Percentiles rank a stretch among this genome's conserved stretches.
These are phyloP conservation scores for Debaryomyces udenii DNA, from an alignment of 1,139 yeast genomes.

Conservation along the genomic window DNA sequence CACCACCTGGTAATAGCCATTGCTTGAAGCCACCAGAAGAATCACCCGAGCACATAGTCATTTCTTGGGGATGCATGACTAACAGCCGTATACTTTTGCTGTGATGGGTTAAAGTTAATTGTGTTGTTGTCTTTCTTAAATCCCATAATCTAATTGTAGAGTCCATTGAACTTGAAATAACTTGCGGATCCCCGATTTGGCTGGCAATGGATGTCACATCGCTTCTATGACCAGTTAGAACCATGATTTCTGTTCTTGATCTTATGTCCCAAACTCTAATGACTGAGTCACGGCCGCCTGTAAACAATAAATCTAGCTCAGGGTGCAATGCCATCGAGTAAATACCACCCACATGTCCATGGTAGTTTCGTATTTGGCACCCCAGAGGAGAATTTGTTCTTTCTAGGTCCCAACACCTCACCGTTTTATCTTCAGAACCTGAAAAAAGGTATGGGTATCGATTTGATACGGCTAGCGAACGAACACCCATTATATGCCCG, in stretches of 20 bases:
- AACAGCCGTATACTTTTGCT: constrained; percentile 78
- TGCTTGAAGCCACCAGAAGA: constrained; percentile 80
- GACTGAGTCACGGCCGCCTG: constrained; percentile 89
- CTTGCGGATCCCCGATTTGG: constrained; percentile 80
- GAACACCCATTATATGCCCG: constrained; percentile 89
- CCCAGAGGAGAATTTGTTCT: constrained; percentile 64
- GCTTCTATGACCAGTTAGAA: constrained; percentile 77
- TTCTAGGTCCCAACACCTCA: constrained; percentile 97
- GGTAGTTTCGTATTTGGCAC: constrained; percentile 74
- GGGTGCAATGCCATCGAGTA: constrained; percentile 86
- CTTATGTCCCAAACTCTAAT: constrained; percentile 94
- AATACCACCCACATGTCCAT: constrained; percentile 92
- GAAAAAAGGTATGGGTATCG: constrained; percentile 87
- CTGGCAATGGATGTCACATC: constrained; percentile 72
- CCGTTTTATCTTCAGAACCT: constrained; percentile 91
- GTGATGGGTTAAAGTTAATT: constrained; percentile 77
- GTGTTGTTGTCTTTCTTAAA: constrained; percentile 41
- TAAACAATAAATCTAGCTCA: constrained; percentile 78
- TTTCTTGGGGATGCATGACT: constrained; percentile 68
- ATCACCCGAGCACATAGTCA: constrained; percentile 74
- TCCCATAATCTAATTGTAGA: constrained; percentile 90
- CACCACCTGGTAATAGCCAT: constrained; percentile 83
- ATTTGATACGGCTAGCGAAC: constrained; percentile 72
- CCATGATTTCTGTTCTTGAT: constrained; percentile 73
- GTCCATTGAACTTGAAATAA: constrained; percentile 83